Conservation (phyloP, 23 red algal species). For the Gracilaria caudata region DNA sequence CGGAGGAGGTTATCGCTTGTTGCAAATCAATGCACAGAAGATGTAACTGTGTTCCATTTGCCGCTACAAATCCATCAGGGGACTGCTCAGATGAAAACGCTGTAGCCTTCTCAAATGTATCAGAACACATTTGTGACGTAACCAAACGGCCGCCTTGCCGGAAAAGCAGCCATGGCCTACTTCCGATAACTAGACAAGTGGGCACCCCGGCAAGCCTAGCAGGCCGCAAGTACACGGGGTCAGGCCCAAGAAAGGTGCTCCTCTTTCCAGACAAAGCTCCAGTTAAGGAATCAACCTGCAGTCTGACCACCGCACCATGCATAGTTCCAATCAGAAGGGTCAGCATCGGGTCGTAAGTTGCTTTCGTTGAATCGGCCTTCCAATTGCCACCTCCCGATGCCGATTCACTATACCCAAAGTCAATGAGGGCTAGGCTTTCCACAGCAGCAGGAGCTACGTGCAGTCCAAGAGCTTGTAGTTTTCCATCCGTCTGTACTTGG, state of each 20-base stretch:
- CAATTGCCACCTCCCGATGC: neutral
- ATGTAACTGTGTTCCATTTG: constrained; percentile 40
- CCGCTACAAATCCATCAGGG: constrained; percentile 70
- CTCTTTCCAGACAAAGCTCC: constrained; percentile 75
- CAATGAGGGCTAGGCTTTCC: constrained; percentile 49
- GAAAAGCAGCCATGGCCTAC: constrained; percentile 66
- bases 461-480: constrained; percentile 41
- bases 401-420: constrained; percentile 36
- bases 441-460: constrained; percentile 55
- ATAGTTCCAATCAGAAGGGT: constrained; percentile 68
- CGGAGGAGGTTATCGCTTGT: constrained; percentile 6
- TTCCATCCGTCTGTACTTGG: constrained; percentile 50
- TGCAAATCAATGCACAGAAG: constrained; percentile 54
- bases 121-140: constrained; percentile 41
- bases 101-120: constrained; percentile 29
- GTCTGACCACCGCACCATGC: constrained; percentile 56
- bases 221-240: constrained; percentile 49
- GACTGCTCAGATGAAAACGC: constrained; percentile 65
- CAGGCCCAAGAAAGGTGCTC: constrained; percentile 64
- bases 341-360: constrained; percentile 36
- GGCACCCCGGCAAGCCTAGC: constrained; percentile 42
- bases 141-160: constrained; percentile 32
- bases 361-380: neutral
- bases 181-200: constrained; percentile 32
- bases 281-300: constrained; percentile 56